Evolutionary conservation across 1,284 basidiomycete genomes (phyloP), one percentile per base, ranked within the genome.

Genomic region (Anthracocystis setariae): DNA sequence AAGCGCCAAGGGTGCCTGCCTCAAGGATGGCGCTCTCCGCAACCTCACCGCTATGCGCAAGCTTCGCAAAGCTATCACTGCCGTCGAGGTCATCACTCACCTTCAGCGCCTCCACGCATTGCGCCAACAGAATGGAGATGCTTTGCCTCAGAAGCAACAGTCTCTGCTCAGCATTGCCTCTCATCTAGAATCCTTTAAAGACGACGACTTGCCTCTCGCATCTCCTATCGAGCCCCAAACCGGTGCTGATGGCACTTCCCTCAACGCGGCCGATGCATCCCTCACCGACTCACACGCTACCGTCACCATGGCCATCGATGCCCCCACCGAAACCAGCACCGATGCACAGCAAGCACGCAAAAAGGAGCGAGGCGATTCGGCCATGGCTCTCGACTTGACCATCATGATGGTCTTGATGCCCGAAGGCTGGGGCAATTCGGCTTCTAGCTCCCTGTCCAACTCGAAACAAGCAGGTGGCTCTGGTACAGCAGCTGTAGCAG

Each of bases 21-120:
- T 80, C 61, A 79, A 79, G 57, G 63, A 77, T 13, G 54, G 62
- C 32, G 63, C 76, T 3, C 64, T 70, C n/a, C 67, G 73, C 49
- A 68, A 78, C 40, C 59, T 73, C 29, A 53, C 70, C 23, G 63
- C 77, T 33, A 76, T 72, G 64, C 58, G 70, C 43, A 77, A 74
- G 51, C 62, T 80, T n/a, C 66, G 59, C 50, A 71, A 73, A 17
- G 78, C 75, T 44, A 75, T 80, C 40, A 80, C 78, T 15, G 77
- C 76, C 17, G 70, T 80, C 25, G 78, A 80, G 47, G 74, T 75
- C 25, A 59, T 78, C 57, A 71, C 69, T 37, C 77, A 80, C 29
- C 60, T 80, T 8, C 67, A 73, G 50, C 69, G 72, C 17, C 71
- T 80, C 13, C 77, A 80, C 46, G 25, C 50, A 27, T 60, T 80